Percentiles rank a stretch among this genome's conserved stretches.
Conservation (phyloP, 257 asterid species). For the Ballota nigra region DNA sequence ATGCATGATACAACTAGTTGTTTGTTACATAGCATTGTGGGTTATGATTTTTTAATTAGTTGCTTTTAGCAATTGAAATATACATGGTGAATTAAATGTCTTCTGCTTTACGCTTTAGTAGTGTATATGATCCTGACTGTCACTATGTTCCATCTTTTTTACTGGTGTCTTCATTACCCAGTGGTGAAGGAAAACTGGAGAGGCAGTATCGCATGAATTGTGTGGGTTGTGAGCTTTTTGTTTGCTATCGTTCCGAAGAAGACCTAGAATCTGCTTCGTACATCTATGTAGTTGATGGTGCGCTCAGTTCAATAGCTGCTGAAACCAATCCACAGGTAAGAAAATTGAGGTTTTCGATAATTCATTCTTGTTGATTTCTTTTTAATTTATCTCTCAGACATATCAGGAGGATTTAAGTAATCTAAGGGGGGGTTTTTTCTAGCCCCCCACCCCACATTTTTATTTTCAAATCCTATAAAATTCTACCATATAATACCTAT, state of each 20-base stretch:
- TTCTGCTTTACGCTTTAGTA: neutral
- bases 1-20: neutral
- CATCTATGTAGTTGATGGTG: slow-evolving; percentile 92
- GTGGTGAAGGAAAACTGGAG: slow-evolving; percentile 96
- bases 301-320: slow-evolving; percentile 94
- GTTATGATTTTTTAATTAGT: neutral
- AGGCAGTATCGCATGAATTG: slow-evolving; percentile 93
- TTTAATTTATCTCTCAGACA: neutral
- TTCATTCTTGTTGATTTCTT: neutral
- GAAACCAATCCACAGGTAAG: slow-evolving; percentile 96
- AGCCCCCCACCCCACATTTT: no score
- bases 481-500: neutral
- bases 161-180: slow-evolving; percentile 33
- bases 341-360: neutral
- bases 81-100: neutral
- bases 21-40: slow-evolving; percentile 3
- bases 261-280: slow-evolving; percentile 76
- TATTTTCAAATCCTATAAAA: neutral
- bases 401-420: neutral
- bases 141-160: neutral
- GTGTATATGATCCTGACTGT: neutral
- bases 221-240: slow-evolving; percentile 89
- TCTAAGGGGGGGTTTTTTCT: no score
- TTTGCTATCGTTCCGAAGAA: slow-evolving; percentile 92
- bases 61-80: slow-evolving; percentile 1